Evolutionary conservation across 106 monocot genomes (phyloP).

Genomic region (Phalaenopsis equestris): DNA sequence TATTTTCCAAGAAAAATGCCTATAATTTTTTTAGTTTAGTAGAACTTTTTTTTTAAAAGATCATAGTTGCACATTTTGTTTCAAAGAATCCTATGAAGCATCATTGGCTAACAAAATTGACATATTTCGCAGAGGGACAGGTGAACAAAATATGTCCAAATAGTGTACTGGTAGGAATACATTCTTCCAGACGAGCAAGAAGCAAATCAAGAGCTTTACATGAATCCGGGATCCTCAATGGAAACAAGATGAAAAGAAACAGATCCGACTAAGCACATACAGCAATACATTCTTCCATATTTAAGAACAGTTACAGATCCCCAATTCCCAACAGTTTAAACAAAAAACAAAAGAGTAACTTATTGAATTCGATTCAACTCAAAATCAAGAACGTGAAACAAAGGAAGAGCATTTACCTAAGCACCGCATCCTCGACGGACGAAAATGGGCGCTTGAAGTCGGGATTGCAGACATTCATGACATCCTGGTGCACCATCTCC

Average conservation of each 20-base stretch:
- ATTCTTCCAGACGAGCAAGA: no score
- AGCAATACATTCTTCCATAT: not conserved
- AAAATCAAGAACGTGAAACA: not conserved
- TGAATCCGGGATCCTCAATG: no score
- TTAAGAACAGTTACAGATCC: not conserved
- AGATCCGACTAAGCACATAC: not conserved
- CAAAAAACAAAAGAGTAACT: not conserved
- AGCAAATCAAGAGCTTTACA: no score
- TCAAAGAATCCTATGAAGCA: no score
- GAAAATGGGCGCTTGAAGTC: constrained; percentile 78
- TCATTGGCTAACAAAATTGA: no score
- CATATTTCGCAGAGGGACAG: no score
- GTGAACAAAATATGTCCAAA: no score
- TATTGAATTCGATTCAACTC: not conserved
- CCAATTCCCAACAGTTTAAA: not conserved
- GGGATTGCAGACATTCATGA: constrained; percentile 80
- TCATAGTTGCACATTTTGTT: no score
- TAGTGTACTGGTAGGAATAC: no score
- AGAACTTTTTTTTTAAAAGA: no score
- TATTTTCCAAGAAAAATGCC: no score
- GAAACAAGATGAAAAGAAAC: not conserved
- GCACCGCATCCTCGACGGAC: constrained; percentile 77
- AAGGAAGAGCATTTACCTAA: constrained; percentile 35
- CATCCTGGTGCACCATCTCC: constrained; percentile 98
- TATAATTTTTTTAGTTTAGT: no score